These are phyloP conservation scores for Porodaedalea pini DNA, from an alignment of 1,284 basidiomycete species.

Conservation along the genomic window DNA sequence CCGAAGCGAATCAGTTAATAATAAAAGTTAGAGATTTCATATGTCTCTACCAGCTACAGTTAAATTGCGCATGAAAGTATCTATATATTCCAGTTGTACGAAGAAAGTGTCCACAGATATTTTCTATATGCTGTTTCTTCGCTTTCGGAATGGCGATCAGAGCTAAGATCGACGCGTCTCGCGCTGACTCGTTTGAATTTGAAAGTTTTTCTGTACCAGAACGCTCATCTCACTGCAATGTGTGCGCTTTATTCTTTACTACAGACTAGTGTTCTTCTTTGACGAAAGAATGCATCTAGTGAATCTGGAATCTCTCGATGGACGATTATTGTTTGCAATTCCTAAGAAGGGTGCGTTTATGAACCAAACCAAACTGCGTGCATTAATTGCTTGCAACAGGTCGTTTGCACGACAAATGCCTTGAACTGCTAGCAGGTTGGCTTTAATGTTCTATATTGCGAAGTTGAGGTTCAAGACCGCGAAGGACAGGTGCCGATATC, in stretches of 20 bases:
- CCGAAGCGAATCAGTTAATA: neutral
- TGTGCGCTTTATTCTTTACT: neutral
- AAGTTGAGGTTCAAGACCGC: constrained; percentile 4
- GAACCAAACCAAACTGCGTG: neutral
- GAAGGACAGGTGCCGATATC: constrained; percentile 81
- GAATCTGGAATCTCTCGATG: constrained; percentile 47
- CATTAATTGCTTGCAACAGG: constrained; percentile 43
- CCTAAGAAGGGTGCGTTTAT: constrained; percentile 86
- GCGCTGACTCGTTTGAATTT: neutral
- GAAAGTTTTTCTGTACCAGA: neutral
- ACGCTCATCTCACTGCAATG: constrained; percentile 2
- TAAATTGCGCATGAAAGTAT: neutral
- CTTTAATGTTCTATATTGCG: constrained; percentile 5
- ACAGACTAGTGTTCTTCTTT: neutral
- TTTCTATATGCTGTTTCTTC: neutral
- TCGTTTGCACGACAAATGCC: constrained; percentile 89
- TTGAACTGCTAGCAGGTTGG: constrained; percentile 79
- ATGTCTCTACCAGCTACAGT: neutral
- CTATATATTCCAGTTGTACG: neutral
- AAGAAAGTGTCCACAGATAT: neutral
- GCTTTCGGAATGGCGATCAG: neutral
- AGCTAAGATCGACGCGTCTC: neutral
- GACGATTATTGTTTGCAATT: constrained; percentile 88
- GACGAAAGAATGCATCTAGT: constrained; percentile 2
- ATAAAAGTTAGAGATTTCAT: neutral